A percentile compares a stretch with the other conserved stretches of the same genome.
Evolutionary conservation across 2,329 filamentous ascomycete genomes (phyloP).

Genomic region (Hymenoscyphus repandus): DNA sequence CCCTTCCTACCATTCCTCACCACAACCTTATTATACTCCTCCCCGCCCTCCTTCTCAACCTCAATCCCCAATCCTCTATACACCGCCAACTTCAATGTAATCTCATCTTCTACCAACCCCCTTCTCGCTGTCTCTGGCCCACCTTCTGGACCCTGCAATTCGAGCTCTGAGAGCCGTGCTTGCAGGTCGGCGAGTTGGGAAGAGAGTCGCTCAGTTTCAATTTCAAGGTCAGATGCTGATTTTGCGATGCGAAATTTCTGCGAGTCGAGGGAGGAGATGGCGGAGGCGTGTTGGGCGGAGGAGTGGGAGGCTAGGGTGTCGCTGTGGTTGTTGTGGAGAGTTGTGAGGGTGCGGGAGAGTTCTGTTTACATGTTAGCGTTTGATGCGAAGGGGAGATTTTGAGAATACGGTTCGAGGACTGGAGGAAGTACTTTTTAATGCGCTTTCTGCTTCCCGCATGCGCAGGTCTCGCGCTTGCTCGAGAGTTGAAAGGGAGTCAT

Average conservation of each 20-base stretch:
- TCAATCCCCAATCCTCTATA: slow-evolving; percentile 90
- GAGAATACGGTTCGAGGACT: not conserved
- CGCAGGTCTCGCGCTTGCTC: slow-evolving; percentile 76
- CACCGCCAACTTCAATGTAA: slow-evolving; percentile 75
- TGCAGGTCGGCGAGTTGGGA: slow-evolving; percentile 71
- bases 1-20: slow-evolving; percentile 81
- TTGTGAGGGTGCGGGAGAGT: slow-evolving; percentile 70
- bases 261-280: slow-evolving; percentile 83
- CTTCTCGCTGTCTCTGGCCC: slow-evolving; percentile 33
- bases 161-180: slow-evolving; percentile 72
- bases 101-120: slow-evolving; percentile 56
- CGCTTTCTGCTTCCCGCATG: slow-evolving; percentile 61
- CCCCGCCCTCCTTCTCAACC: slow-evolving; percentile 68
- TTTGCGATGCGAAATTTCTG: slow-evolving; percentile 96
- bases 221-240: slow-evolving; percentile 79
- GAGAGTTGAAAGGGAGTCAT: slow-evolving; percentile 77
- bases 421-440: slow-evolving; percentile 50
- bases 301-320: slow-evolving; percentile 74
- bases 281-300: slow-evolving; percentile 70
- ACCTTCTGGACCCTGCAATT: slow-evolving; percentile 82
- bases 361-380: slow-evolving; percentile 33
- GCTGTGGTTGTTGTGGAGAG: slow-evolving; percentile 68
- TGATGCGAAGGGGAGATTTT: slow-evolving; percentile 18
- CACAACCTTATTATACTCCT: slow-evolving; percentile 80
- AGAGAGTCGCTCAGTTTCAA: slow-evolving; percentile 88